phyloP scores from a whole-genome alignment of 2,329 filamentous ascomycete genomes.

The Fusarium citri region DNA sequence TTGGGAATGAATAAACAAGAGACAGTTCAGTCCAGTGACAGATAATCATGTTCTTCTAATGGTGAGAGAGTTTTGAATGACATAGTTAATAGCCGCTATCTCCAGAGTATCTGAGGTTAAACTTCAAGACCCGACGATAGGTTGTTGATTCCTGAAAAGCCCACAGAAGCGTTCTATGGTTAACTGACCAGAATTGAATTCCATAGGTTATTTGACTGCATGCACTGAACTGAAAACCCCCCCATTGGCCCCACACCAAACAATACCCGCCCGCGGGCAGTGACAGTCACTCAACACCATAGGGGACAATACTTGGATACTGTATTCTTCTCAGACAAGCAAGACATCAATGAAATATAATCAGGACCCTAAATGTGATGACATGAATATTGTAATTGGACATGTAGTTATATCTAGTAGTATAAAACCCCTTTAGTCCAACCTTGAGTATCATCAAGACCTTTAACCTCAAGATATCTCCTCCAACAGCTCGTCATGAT shows the following conservation, averaged over 20 bases:
- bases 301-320: background rate
- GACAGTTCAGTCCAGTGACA: background rate
- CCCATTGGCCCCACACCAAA: background rate
- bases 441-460: slow-evolving; percentile 6
- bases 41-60: background rate
- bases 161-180: background rate
- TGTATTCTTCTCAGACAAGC: background rate
- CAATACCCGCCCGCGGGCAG: background rate
- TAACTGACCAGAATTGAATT: background rate
- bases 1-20: background rate
- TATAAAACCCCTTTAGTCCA: background rate
- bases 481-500: background rate
- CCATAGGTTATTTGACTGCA: background rate
- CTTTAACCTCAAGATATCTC: slow-evolving; percentile 9
- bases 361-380: background rate
- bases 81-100: background rate
- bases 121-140: background rate
- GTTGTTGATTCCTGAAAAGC: background rate
- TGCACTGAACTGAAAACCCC: background rate
- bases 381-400: background rate
- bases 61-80: background rate
- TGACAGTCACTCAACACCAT: slow-evolving; percentile 1
- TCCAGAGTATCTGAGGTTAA: background rate
- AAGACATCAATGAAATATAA: background rate
- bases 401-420: background rate